A percentile compares a stretch with the other conserved stretches of the same genome.
Conservation (phyloP, 2,329 filamentous ascomycete genomes). For the Neodidymelliopsis sp. region DNA sequence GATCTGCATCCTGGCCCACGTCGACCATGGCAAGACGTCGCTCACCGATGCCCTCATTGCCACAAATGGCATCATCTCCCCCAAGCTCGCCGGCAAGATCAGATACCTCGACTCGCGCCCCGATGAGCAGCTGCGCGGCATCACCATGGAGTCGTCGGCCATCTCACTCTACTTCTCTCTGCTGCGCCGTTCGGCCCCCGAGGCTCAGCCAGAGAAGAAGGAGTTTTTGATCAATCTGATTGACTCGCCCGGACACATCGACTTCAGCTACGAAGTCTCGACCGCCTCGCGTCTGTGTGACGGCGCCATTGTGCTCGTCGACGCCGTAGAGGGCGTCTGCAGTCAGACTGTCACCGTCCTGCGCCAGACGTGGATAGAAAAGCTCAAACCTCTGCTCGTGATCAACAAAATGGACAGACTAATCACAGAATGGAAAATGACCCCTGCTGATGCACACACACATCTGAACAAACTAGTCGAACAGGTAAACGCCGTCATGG, state of each 20-base stretch:
- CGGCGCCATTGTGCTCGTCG: constrained; percentile 90
- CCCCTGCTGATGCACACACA: constrained; percentile 83
- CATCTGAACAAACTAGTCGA: constrained; percentile 90
- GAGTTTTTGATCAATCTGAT: constrained; percentile 98
- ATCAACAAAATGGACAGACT: constrained; percentile 99
- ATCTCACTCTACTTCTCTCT: constrained; percentile 97
- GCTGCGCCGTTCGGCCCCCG: constrained; percentile 74
- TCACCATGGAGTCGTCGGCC: constrained; percentile 99
- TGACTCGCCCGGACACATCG: constrained; percentile 96
- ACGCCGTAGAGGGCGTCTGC: constrained; percentile 97
- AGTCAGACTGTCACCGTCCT: constrained; percentile 98
- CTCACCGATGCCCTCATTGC: constrained; percentile 94
- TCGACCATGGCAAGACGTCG: constrained; percentile 98
- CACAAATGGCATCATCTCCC: constrained; percentile 99
- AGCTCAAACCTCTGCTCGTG: constrained; percentile 90
- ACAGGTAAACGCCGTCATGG: constrained; percentile 96
- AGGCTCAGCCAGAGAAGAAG: constrained; percentile 73
- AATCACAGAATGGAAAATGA: constrained; percentile 94
- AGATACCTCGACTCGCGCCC: constrained; percentile 95
- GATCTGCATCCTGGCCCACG: constrained; percentile 96
- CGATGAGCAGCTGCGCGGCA: constrained; percentile 93
- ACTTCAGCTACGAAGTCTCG: constrained; percentile 98
- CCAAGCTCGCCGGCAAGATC: constrained; percentile 96
- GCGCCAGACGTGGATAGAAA: constrained; percentile 93
- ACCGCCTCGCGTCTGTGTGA: constrained; percentile 94